Percentiles rank a stretch among this genome's conserved stretches.
Conservation (phyloP, 2,329 filamentous ascomycete genomes). For the Botryotinia globosa region DNA sequence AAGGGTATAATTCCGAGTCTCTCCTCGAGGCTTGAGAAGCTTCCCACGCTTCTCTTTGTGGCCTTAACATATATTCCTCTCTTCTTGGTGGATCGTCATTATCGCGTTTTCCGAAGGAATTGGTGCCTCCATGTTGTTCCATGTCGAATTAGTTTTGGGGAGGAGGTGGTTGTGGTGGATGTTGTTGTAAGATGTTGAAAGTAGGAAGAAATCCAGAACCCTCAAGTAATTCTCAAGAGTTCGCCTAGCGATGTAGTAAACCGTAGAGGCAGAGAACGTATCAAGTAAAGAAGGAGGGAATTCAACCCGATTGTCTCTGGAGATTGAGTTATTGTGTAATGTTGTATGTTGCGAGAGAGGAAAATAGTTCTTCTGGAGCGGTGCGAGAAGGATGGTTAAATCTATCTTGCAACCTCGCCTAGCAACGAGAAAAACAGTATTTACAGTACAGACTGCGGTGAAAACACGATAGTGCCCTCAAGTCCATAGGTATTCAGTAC, state of each 20-base stretch:
- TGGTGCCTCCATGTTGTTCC: not conserved
- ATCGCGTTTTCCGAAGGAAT: not conserved
- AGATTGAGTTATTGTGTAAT: not conserved
- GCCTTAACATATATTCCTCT: not conserved
- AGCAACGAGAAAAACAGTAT: not conserved
- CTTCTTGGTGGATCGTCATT: not conserved
- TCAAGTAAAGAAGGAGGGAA: not conserved
- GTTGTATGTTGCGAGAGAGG: not conserved
- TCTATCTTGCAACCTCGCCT: not conserved
- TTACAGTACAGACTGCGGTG: not conserved
- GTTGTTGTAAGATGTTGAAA: not conserved
- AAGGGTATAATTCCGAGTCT: not conserved
- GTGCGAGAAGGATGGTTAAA: not conserved
- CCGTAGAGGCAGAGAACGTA: not conserved
- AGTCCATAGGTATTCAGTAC: not conserved
- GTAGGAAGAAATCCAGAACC: not conserved
- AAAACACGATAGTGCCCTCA: not conserved
- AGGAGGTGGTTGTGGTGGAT: not conserved
- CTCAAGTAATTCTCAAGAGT: not conserved
- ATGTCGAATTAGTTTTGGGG: not conserved
- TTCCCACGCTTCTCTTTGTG: not conserved
- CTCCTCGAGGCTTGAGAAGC: not conserved
- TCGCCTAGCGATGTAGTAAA: not conserved
- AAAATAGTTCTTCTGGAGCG: not conserved
- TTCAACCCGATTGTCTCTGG: not conserved